Percentiles rank a stretch among this genome's conserved stretches.
These are phyloP conservation scores for Termitomyces bulborhizus DNA, from an alignment of 768 basidiomycete genomes.

Conservation along the genomic window DNA sequence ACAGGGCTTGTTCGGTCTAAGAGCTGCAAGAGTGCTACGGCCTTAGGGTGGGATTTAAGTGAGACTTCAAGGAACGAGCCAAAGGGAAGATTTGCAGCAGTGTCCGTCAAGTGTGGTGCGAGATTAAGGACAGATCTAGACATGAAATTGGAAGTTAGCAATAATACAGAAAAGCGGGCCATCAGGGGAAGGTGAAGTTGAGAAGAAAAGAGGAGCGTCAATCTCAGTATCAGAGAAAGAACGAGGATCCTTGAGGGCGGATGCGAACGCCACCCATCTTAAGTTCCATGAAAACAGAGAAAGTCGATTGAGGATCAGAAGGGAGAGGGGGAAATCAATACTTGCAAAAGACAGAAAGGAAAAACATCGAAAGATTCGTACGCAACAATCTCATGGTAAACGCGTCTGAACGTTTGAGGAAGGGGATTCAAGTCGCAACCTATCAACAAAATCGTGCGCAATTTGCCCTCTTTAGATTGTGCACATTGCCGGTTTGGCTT, in stretches of 20 bases:
- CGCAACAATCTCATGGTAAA: constrained; percentile 84
- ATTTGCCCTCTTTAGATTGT: constrained; percentile 48
- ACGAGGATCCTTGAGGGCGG: constrained; percentile 18
- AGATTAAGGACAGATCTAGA: constrained; percentile 54
- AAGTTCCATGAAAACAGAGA: constrained; percentile 49
- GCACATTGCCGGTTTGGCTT: constrained; percentile 69
- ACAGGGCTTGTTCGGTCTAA: constrained; percentile 43
- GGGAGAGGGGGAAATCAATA: constrained; percentile 21
- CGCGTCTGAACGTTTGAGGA: constrained; percentile 43
- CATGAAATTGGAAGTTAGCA: constrained; percentile 44
- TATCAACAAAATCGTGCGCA: constrained; percentile 25
- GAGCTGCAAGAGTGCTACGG: constrained; percentile 61
- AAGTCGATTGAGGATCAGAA: background rate
- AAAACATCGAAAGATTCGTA: constrained; percentile 98
- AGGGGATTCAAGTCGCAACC: constrained; percentile 43
- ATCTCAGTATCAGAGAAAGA: background rate
- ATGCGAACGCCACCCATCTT: constrained; percentile 73
- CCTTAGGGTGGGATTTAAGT: constrained; percentile 60
- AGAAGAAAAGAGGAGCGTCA: background rate
- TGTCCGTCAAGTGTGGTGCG: constrained; percentile 41
- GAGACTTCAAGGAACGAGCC: constrained; percentile 82
- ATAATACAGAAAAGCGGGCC: constrained; percentile 51
- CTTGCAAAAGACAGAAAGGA: constrained; percentile 87
- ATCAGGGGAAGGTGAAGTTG: constrained; percentile 11
- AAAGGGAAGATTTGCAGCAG: constrained; percentile 55